phyloP scores from a whole-genome alignment of 1,284 basidiomycete species.

The Leccinum fuscescens region DNA sequence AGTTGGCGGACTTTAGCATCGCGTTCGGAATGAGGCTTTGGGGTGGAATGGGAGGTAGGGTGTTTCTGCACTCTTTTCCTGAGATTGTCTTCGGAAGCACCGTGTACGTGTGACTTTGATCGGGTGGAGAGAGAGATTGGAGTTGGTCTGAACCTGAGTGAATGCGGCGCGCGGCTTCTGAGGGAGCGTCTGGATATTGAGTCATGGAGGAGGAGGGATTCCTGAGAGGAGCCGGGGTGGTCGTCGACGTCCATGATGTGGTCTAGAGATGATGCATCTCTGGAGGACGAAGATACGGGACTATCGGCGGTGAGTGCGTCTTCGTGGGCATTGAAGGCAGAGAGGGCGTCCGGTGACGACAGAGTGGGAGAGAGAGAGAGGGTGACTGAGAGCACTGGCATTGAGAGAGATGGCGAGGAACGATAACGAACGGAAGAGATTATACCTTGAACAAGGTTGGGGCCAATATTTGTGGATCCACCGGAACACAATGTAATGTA shows the following conservation, averaged over 20 bases:
- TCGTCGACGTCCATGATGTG: conserved; percentile 26
- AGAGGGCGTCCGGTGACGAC: conserved; percentile 32
- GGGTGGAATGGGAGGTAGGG: conserved; percentile 10
- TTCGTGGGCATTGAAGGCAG: conserved; percentile 31
- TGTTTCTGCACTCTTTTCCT: conserved; percentile 32
- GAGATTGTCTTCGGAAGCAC: conserved; percentile 27
- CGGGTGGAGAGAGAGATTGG: conserved; percentile 26
- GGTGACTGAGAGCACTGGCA: conserved; percentile 21
- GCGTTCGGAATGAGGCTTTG: conserved; percentile 29
- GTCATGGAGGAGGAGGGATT: conserved; percentile 28
- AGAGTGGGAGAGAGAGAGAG: conserved; percentile 28
- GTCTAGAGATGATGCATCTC: conserved; percentile 35
- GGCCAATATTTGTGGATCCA: conserved; percentile 15
- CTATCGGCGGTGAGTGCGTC: conserved; percentile 30
- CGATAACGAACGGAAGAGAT: conserved; percentile 1
- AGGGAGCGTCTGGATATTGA: conserved; percentile 26
- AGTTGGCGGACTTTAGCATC: conserved; percentile 36
- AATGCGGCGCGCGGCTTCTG: conserved; percentile 18
- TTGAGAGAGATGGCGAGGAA: conserved; percentile 5
- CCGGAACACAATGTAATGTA: not conserved
- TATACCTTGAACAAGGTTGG: conserved; percentile 12
- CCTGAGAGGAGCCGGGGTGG: conserved; percentile 27
- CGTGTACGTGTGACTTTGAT: conserved; percentile 24
- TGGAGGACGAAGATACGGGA: conserved; percentile 33
- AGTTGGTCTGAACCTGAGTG: conserved; percentile 24